Evolutionary conservation across 2,329 filamentous ascomycete genomes (phyloP).

Genomic region (Clarireedia sp.): DNA sequence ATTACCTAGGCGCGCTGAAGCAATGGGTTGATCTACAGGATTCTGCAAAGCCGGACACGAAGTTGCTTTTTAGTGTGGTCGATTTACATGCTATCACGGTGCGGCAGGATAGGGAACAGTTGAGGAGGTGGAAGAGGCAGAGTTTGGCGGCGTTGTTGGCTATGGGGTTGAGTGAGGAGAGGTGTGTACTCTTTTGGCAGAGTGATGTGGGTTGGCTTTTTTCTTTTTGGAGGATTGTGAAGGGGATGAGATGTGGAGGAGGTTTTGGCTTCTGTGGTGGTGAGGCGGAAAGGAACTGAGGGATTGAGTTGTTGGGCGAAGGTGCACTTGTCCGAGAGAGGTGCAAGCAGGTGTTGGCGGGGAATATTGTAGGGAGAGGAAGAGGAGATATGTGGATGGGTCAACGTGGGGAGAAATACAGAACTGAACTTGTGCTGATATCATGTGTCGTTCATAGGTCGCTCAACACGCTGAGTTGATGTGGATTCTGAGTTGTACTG

Average conservation of each 20-base stretch:
- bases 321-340: too few relatives aligned
- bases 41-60: slow-evolving; percentile 45
- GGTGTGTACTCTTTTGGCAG: slow-evolving; percentile 75
- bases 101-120: slow-evolving; percentile 53
- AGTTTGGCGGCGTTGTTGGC: slow-evolving; percentile 75
- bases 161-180: slow-evolving; percentile 71
- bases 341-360: too few relatives aligned
- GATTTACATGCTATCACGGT: slow-evolving; percentile 90
- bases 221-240: background rate
- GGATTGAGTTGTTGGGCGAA: background rate
- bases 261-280: background rate
- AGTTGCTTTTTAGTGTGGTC: slow-evolving; percentile 77
- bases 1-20: slow-evolving; percentile 83
- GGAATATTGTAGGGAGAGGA: too few relatives aligned
- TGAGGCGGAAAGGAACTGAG: background rate
- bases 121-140: slow-evolving; percentile 62
- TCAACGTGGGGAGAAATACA: too few relatives aligned
- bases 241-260: background rate
- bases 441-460: slow-evolving; percentile 41
- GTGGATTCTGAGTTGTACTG: slow-evolving; percentile 92
- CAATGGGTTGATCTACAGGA: slow-evolving; percentile 82
- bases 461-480: slow-evolving; percentile 80
- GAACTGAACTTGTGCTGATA: background rate
- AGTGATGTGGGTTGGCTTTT: slow-evolving; percentile 48
- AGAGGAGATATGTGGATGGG: too few relatives aligned